These are phyloP conservation scores for Phytophthora foliorum DNA, from an alignment of 352 stramenopile species.

Conservation along the genomic window DNA sequence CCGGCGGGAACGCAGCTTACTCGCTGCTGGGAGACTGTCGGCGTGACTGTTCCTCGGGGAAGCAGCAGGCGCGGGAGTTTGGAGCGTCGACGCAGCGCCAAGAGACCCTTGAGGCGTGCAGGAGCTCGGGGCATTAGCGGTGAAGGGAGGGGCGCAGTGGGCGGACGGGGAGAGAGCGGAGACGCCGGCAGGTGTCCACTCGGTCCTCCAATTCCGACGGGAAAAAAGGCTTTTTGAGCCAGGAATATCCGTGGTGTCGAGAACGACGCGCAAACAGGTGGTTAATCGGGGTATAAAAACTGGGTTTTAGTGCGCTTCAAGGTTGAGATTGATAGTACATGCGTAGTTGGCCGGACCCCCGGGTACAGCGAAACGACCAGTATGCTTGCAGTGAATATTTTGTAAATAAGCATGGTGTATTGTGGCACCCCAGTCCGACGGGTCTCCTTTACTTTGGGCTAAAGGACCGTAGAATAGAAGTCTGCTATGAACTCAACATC, in stretches of 20 bases:
- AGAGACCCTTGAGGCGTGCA: slow-evolving; percentile 22
- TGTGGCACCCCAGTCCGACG: no score
- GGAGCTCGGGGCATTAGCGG: slow-evolving; percentile 31
- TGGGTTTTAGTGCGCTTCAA: not conserved
- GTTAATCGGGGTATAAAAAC: not conserved
- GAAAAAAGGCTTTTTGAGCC: slow-evolving; percentile 1
- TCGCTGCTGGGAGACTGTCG: slow-evolving; percentile 3
- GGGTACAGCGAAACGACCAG: no score
- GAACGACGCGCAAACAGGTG: slow-evolving; percentile 25
- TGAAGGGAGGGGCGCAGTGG: not conserved
- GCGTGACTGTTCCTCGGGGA: not conserved
- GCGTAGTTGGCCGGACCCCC: no score
- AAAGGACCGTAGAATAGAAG: no score
- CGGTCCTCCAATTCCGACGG: slow-evolving; percentile 20
- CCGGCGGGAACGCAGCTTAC: not conserved
- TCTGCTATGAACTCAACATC: no score
- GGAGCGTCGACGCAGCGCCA: slow-evolving; percentile 32
- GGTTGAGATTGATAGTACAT: no score
- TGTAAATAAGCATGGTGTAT: no score
- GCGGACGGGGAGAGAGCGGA: not conserved
- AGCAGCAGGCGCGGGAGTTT: slow-evolving; percentile 16
- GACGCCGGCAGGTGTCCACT: slow-evolving; percentile 18
- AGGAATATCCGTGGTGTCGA: slow-evolving; percentile 20
- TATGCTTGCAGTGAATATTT: no score
- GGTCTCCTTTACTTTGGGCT: no score